Percentiles rank a stretch among this genome's conserved stretches.
Conservation (phyloP, 257 asterid species). For the Nemophila menziesii region DNA sequence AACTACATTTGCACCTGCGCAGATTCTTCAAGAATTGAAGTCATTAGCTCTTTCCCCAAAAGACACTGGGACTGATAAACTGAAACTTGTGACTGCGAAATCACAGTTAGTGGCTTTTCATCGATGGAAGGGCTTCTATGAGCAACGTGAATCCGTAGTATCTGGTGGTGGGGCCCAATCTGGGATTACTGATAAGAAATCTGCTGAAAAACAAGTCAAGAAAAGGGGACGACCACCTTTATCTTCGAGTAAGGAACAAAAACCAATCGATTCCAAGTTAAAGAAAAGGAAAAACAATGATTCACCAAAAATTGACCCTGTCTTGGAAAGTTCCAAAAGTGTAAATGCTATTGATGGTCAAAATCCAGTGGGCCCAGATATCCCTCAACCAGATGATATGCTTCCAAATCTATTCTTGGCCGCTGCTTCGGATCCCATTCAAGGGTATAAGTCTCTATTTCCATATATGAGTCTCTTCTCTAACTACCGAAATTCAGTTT, state of each 20-base stretch:
- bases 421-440: constrained; percentile 48
- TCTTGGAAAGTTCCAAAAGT: constrained; percentile 1
- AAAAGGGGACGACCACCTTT: constrained; percentile 12
- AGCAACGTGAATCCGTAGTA: constrained; percentile 30
- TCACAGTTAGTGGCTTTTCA: constrained; percentile 51
- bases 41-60: constrained; percentile 44
- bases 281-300: constrained; percentile 7
- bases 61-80: constrained; percentile 16
- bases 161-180: background rate
- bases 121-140: constrained; percentile 47
- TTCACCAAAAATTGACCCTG: constrained; percentile 5
- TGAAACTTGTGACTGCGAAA: constrained; percentile 27
- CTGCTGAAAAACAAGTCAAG: constrained; percentile 13
- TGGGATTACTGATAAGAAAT: constrained; percentile 11
- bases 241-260: constrained; percentile 13
- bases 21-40: constrained; percentile 30
- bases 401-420: constrained; percentile 36
- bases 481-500: constrained; percentile 33
- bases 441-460: constrained; percentile 16
- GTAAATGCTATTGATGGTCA: background rate
- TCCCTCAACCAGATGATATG: constrained; percentile 32
- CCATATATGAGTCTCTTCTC: constrained; percentile 29
- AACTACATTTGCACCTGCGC: constrained; percentile 36
- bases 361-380: constrained; percentile 7
- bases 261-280: constrained; percentile 4